Evolutionary conservation across 1,284 basidiomycete species (phyloP), one percentile per base, ranked within the genome.

Genomic region (Malassezia sympodialis): DNA sequence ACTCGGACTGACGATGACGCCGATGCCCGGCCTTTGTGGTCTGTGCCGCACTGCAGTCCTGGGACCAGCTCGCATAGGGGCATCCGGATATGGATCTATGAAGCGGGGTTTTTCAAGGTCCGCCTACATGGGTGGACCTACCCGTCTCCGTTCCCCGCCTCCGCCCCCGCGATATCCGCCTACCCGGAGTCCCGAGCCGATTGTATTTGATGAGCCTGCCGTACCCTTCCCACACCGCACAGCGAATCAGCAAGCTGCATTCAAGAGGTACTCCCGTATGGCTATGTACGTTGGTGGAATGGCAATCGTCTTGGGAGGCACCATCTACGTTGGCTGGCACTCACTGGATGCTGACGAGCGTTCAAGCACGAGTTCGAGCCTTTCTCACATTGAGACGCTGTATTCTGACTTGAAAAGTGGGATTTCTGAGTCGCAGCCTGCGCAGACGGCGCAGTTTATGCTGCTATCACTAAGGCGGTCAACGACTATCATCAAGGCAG

Each of bases 401-500:
- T 52, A 52, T 30, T 12, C 30, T 15, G 55, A 57, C 3, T 26
- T 57, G n/a, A 57, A 57, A 37, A 42, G 42, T 15, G 47, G 49
- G 5, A 30, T 57, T 15, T 35, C 30, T 15, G 55, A 57, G 7
- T 51, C 55, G 15, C 41, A 50, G 12, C 37, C 50, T 14, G 23
- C 44, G 19, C 46, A 51, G 44, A 53, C 51, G 19, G 51, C 56
- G 4, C 56, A 54, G 28, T 68, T 72, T 24, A 64, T 67, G 26
- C 35, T 73, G 5, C 49, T 73, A 3, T 62, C 71, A 4, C 49
- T 73, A 10, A 59, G 52, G n/a, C 59, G 69, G 10, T 73, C 68
- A 31, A 65, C 71, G 24, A 66, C 62, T 30, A 74, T 74, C 31
- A 65, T 67, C 51, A 69, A 66, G 50, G 72, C 72, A 8, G 72